Evolutionary conservation across 2,329 filamentous ascomycete species (phyloP).

Genomic region (Colletotrichum limetticola): DNA sequence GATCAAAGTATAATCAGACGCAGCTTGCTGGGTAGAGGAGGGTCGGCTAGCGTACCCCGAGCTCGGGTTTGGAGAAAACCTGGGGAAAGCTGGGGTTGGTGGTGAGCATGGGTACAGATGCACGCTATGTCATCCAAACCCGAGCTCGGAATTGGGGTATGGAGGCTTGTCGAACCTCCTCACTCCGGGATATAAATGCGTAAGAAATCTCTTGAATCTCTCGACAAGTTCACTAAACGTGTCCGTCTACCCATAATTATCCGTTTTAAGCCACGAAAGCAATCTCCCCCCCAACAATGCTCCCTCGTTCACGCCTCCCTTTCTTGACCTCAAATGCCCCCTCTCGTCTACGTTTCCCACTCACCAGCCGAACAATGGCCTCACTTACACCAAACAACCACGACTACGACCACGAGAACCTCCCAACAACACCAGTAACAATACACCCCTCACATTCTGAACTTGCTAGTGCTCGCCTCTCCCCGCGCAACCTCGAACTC

Average conservation of each 20-base stretch:
- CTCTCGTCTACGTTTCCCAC: background rate
- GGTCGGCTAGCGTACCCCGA: conserved; percentile 40
- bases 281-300: background rate
- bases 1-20: background rate
- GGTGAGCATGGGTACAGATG: no score
- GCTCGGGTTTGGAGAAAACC: conserved; percentile 41
- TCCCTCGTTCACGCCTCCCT: background rate
- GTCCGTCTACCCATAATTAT: background rate
- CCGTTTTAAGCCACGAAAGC: background rate
- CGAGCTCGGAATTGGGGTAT: conserved; percentile 42
- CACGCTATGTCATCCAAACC: conserved; percentile 10
- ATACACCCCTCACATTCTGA: conserved; percentile 47
- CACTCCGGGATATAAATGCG: background rate
- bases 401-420: no score
- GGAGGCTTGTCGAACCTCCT: no score
- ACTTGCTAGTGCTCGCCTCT: conserved; percentile 40
- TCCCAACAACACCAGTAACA: conserved; percentile 33
- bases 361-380: conserved; percentile 3
- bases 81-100: no score
- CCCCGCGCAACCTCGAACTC: conserved; percentile 63
- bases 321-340: background rate
- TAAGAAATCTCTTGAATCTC: background rate
- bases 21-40: background rate
- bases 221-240: background rate
- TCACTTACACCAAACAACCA: conserved; percentile 15